phyloP scores from a whole-genome alignment of 2,329 filamentous ascomycete species.

The Talaromyces verruculosus region DNA sequence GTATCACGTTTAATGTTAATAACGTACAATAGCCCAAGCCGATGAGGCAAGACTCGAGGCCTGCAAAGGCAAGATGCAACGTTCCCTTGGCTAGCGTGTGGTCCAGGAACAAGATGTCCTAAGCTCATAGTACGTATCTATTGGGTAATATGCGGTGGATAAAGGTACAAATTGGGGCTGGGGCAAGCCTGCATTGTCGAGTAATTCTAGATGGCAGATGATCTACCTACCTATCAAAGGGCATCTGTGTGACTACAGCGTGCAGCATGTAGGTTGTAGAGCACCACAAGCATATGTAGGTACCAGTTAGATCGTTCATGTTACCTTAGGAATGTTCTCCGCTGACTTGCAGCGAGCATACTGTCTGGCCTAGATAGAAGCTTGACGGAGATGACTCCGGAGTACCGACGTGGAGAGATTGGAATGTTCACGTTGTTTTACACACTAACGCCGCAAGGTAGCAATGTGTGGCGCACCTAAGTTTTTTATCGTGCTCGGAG shows the following conservation, averaged over 20 bases:
- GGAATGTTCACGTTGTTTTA: conserved; percentile 6
- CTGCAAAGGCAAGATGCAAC: conserved; percentile 9
- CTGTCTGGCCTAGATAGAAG: neutral
- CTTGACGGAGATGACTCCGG: neutral
- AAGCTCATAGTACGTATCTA: neutral
- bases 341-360: neutral
- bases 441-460: neutral
- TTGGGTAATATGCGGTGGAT: neutral
- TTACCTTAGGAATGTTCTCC: conserved; percentile 1
- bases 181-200: neutral
- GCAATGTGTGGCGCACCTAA: conserved; percentile 9
- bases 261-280: neutral
- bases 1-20: neutral
- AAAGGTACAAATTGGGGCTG: neutral
- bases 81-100: neutral
- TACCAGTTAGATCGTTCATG: neutral
- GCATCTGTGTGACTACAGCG: neutral
- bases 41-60: neutral
- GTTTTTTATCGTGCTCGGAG: neutral
- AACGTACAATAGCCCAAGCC: neutral
- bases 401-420: neutral
- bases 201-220: conserved; percentile 1
- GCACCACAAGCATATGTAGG: neutral
- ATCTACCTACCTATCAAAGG: neutral
- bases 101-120: conserved; percentile 2